Conservation (phyloP, 495 filamentous ascomycete genomes). For the Lineolata rhizophorae region DNA sequence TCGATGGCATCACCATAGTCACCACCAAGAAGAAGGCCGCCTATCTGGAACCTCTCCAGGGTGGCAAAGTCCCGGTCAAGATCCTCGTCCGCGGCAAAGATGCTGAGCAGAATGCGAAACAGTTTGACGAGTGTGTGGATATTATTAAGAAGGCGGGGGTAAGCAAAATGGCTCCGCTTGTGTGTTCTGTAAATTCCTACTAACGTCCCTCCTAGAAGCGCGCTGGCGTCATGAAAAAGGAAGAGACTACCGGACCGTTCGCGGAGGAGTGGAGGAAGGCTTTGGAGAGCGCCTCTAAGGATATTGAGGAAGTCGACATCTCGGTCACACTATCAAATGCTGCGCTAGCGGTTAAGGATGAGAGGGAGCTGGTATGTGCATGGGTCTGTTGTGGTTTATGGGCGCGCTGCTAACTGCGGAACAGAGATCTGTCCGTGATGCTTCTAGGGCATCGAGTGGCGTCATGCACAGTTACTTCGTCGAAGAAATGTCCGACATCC, state of each 20-base stretch:
- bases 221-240: conserved; percentile 67
- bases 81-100: conserved; percentile 80
- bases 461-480: conserved; percentile 87
- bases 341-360: conserved; percentile 89
- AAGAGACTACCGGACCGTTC: conserved; percentile 67
- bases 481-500: conserved; percentile 86
- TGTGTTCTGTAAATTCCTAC: not conserved
- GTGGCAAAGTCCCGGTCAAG: conserved; percentile 75
- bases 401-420: not conserved
- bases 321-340: conserved; percentile 54
- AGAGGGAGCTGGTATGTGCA: conserved; percentile 56
- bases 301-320: conserved; percentile 79
- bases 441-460: conserved; percentile 77
- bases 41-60: conserved; percentile 65
- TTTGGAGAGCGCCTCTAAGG: conserved; percentile 51
- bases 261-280: conserved; percentile 86
- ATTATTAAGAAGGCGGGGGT: conserved; percentile 75
- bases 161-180: conserved; percentile 15
- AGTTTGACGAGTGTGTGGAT: conserved; percentile 60
- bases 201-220: conserved; percentile 39
- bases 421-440: conserved; percentile 71
- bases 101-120: conserved; percentile 64
- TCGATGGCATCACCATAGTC: conserved; percentile 68
- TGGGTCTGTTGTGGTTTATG: not conserved
- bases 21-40: conserved; percentile 97